Evolutionary conservation across 805 yeast genomes (phyloP).

Genomic region (Candida fluviatilis): DNA sequence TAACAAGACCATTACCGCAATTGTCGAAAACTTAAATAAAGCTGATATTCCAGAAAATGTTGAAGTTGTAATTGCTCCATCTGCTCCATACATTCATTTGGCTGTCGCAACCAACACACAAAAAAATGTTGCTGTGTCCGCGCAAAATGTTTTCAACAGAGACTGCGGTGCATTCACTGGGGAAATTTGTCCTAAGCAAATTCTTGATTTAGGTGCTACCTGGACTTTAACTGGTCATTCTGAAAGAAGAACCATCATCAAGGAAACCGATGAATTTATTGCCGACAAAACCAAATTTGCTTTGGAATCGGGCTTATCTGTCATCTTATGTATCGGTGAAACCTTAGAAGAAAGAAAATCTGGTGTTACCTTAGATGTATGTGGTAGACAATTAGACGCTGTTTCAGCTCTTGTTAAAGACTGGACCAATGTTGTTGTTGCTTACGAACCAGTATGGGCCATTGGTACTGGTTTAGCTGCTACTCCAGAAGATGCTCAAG

Average conservation of each 20-base stretch:
- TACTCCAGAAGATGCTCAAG: constrained; percentile 97
- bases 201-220: constrained; percentile 86
- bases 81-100: constrained; percentile 84
- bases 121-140: constrained; percentile 74
- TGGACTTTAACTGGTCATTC: constrained; percentile 98
- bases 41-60: constrained; percentile 73
- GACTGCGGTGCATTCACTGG: constrained; percentile 97
- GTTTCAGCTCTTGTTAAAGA: constrained; percentile 75
- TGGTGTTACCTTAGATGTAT: constrained; percentile 79
- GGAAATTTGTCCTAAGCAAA: constrained; percentile 83
- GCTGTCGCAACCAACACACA: constrained; percentile 67
- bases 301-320: constrained; percentile 81
- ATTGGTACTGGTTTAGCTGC: constrained; percentile 99
- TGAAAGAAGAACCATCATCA: constrained; percentile 93
- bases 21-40: constrained; percentile 77
- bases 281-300: constrained; percentile 96
- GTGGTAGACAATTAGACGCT: constrained; percentile 86
- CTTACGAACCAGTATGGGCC: constrained; percentile 99
- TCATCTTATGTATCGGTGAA: constrained; percentile 97
- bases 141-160: constrained; percentile 87
- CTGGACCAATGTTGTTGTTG: constrained; percentile 91
- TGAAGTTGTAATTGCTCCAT: constrained; percentile 95
- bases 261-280: constrained; percentile 84
- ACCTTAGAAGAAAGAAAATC: constrained; percentile 92
- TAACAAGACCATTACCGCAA: constrained; percentile 74